phyloP scores from a whole-genome alignment of 495 filamentous ascomycete species.

The Tetracladium setigerum region DNA sequence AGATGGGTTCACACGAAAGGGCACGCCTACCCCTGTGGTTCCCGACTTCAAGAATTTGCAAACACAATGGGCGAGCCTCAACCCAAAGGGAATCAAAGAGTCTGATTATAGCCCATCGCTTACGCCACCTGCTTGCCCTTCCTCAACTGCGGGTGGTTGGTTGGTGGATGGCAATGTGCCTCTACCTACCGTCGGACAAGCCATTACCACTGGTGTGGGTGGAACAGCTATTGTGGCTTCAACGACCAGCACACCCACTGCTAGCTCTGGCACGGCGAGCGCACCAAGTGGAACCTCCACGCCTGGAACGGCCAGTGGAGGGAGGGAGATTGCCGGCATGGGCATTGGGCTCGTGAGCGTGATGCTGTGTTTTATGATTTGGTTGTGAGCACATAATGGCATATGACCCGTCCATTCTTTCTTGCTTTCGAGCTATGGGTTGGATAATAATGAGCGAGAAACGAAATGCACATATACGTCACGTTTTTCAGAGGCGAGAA shows the following conservation, averaged over 20 bases:
- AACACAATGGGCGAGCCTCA: slow-evolving; percentile 66
- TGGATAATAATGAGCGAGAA: neutral
- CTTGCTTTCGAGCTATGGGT: neutral
- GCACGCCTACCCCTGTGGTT: slow-evolving; percentile 63
- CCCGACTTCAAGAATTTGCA: slow-evolving; percentile 77
- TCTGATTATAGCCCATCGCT: slow-evolving; percentile 56
- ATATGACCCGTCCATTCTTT: neutral
- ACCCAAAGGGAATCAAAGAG: slow-evolving; percentile 56
- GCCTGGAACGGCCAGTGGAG: slow-evolving; percentile 23
- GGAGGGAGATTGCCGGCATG: slow-evolving; percentile 46
- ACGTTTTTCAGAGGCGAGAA: too few relatives aligned
- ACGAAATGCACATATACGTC: neutral
- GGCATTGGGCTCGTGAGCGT: slow-evolving; percentile 40
- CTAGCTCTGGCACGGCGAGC: slow-evolving; percentile 6
- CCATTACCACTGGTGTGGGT: slow-evolving; percentile 18
- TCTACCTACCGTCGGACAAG: slow-evolving; percentile 62
- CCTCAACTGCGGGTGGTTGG: slow-evolving; percentile 63
- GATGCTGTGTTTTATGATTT: slow-evolving; percentile 46
- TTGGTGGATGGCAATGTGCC: slow-evolving; percentile 57
- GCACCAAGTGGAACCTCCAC: slow-evolving; percentile 11
- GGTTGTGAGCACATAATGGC: slow-evolving; percentile 28
- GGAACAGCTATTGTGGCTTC: neutral
- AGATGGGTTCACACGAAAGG: slow-evolving; percentile 60
- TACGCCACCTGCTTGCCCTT: slow-evolving; percentile 62
- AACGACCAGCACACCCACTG: slow-evolving; percentile 9